Conservation (phyloP, 2,329 filamentous ascomycete species). For the Colletotrichum horii region DNA sequence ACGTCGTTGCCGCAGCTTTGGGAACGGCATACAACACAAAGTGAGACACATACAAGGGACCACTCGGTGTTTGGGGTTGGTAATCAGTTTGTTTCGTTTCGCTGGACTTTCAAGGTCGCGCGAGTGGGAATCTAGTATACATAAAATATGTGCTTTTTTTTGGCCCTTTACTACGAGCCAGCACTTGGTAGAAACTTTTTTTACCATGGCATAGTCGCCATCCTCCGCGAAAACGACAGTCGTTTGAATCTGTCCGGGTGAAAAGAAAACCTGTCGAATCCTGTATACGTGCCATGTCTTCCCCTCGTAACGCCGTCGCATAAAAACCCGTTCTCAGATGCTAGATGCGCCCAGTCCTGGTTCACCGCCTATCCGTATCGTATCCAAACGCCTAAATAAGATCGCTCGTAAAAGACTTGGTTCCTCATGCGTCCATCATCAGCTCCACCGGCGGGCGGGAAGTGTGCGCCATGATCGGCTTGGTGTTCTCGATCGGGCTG, state of each 20-base stretch:
- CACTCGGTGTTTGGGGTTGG: background rate
- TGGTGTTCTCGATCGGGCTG: slow-evolving; percentile 45
- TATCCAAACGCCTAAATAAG: slow-evolving; percentile 13
- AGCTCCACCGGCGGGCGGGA: slow-evolving; percentile 69
- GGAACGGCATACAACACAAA: background rate
- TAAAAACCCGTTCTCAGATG: slow-evolving; percentile 3
- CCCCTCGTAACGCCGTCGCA: slow-evolving; percentile 15
- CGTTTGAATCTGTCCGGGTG: background rate
- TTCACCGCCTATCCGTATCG: background rate
- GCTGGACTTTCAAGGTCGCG: background rate
- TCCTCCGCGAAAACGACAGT: slow-evolving; percentile 4
- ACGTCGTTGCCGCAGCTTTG: background rate
- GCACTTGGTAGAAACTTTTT: slow-evolving; percentile 7
- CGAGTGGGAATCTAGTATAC: slow-evolving; percentile 14
- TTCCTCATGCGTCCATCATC: slow-evolving; percentile 45
- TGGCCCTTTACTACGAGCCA: background rate
- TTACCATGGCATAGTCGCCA: background rate
- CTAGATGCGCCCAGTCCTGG: background rate
- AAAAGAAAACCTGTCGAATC: background rate
- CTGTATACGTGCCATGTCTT: background rate
- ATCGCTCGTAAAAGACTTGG: slow-evolving; percentile 14
- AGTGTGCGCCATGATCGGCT: slow-evolving; percentile 64
- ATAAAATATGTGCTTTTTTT: background rate
- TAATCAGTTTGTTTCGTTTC: slow-evolving; percentile 8
- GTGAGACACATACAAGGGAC: background rate